These are phyloP conservation scores for Clavispora santaluciae DNA, from an alignment of 805 yeast species.

Conservation along the genomic window DNA sequence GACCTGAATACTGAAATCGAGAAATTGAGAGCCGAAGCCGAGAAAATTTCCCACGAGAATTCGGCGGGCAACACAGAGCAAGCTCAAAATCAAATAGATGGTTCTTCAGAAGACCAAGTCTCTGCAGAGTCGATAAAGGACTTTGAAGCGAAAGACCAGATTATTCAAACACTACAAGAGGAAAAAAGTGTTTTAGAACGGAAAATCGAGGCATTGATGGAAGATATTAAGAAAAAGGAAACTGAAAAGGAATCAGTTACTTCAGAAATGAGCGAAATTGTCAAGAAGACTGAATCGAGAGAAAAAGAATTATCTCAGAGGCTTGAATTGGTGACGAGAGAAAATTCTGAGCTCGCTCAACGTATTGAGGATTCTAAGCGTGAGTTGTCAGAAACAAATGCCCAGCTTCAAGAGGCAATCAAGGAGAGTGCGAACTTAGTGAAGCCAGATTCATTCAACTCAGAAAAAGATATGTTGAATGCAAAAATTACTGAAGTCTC, in stretches of 20 bases:
- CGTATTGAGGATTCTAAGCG: background rate
- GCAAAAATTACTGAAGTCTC: background rate
- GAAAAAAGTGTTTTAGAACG: background rate
- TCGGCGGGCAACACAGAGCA: background rate
- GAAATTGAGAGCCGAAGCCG: conserved; percentile 14
- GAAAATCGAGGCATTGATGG: background rate
- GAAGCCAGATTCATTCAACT: background rate
- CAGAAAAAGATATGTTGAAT: background rate
- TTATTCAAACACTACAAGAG: background rate
- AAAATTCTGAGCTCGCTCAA: background rate
- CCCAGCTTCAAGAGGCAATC: background rate
- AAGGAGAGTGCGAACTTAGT: background rate
- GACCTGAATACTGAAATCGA: conserved; percentile 2
- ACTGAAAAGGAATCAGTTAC: background rate
- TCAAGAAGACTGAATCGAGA: background rate
- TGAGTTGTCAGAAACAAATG: background rate
- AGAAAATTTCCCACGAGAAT: background rate
- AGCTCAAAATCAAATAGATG: background rate
- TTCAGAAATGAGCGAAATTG: background rate
- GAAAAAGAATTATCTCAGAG: background rate
- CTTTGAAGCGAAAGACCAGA: background rate
- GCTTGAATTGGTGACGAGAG: background rate
- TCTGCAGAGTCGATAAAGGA: background rate
- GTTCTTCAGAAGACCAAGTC: background rate
- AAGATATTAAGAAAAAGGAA: background rate